These are phyloP conservation scores for Dorcoceras hygrometricum DNA, from an alignment of 257 asterid species.

Conservation along the genomic window DNA sequence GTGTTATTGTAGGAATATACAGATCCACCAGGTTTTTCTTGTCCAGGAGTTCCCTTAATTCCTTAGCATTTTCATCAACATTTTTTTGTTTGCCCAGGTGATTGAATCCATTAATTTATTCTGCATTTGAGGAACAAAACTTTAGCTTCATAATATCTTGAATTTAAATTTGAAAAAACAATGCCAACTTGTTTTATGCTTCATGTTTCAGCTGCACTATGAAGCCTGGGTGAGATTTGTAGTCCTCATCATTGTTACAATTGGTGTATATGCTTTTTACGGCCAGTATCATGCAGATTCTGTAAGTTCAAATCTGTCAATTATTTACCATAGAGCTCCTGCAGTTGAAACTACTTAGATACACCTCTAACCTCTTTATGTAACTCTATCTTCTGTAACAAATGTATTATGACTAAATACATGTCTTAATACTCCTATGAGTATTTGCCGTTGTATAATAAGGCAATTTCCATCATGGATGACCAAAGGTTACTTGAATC, in stretches of 20 bases:
- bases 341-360: slow-evolving; percentile 41
- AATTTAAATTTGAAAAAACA: slow-evolving; percentile 13
- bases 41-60: slow-evolving; percentile 87
- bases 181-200: slow-evolving; percentile 1
- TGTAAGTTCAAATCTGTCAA: slow-evolving; percentile 56
- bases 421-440: neutral
- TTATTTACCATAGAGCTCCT: slow-evolving; percentile 59
- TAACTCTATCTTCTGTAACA: slow-evolving; percentile 32
- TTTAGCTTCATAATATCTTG: slow-evolving; percentile 15
- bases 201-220: slow-evolving; percentile 68
- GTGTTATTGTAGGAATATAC: slow-evolving; percentile 45
- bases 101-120: slow-evolving; percentile 21
- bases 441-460: neutral
- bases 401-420: neutral
- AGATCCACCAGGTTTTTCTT: slow-evolving; percentile 75
- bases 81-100: slow-evolving; percentile 93
- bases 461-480: slow-evolving; percentile 10
- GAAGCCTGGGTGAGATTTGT: slow-evolving; percentile 97
- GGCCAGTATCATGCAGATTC: slow-evolving; percentile 89
- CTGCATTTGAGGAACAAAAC: slow-evolving; percentile 3
- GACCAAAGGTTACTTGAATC: neutral
- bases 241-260: slow-evolving; percentile 56
- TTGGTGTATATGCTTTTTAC: slow-evolving; percentile 70
- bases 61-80: slow-evolving; percentile 84
- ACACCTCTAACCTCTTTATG: slow-evolving; percentile 28